These are phyloP conservation scores for Solanum ossicruentum DNA, from an alignment of 257 asterid species.

Conservation along the genomic window DNA sequence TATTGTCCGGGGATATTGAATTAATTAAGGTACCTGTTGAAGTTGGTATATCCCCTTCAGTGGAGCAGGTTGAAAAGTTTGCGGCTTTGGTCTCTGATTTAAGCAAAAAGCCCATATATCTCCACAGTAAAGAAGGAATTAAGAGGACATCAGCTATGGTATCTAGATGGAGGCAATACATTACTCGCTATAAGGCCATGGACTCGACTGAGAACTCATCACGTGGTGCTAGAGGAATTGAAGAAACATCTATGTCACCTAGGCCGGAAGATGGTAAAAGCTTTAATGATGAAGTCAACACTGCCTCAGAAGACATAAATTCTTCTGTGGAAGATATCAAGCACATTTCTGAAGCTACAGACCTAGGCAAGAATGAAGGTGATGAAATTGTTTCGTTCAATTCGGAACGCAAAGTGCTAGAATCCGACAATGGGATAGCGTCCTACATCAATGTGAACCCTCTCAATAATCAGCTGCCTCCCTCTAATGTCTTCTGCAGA, in stretches of 20 bases:
- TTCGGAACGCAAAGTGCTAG: constrained; percentile 7
- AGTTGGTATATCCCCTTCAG: constrained; percentile 70
- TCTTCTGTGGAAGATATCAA: constrained; percentile 13
- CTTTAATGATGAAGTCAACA: neutral
- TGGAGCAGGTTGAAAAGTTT: constrained; percentile 66
- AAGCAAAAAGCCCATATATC: constrained; percentile 56
- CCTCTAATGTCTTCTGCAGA: constrained; percentile 64
- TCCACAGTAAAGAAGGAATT: constrained; percentile 91
- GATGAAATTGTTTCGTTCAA: constrained; percentile 2
- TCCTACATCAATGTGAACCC: constrained; percentile 46
- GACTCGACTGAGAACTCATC: constrained; percentile 14
- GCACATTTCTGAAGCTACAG: constrained; percentile 17
- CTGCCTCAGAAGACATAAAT: constrained; percentile 2
- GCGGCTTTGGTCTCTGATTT: constrained; percentile 62
- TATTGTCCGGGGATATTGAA: constrained; percentile 46
- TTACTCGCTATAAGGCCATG: constrained; percentile 31
- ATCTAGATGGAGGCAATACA: constrained; percentile 85
- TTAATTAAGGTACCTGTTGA: constrained; percentile 73
- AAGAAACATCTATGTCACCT: constrained; percentile 10
- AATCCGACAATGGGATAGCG: constrained; percentile 15
- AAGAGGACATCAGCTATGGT: constrained; percentile 75
- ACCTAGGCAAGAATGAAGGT: constrained; percentile 11
- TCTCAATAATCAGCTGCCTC: constrained; percentile 74
- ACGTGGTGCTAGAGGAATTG: constrained; percentile 24
- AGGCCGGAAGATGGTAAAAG: constrained; percentile 15